These are phyloP conservation scores for Picochlorum sp. DNA, from an alignment of 139 green algal genomes.

Conservation along the genomic window DNA sequence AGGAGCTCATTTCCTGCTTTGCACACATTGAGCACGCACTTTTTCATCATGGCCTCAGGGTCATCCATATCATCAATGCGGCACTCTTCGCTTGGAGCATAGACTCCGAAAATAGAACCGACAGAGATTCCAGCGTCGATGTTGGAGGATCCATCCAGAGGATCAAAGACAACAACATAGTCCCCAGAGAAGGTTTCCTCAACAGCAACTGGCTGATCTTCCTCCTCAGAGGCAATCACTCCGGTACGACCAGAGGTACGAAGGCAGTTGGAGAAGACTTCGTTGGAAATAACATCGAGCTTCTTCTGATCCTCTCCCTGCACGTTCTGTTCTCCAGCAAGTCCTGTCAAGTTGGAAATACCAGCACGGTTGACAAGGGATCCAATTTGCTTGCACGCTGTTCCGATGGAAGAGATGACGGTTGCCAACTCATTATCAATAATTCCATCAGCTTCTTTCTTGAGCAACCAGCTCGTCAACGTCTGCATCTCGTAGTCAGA, in stretches of 20 bases:
- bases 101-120: slow-evolving; percentile 96
- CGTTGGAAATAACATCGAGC: slow-evolving; percentile 98
- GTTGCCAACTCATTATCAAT: slow-evolving; percentile 87
- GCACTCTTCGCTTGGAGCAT: slow-evolving; percentile 79
- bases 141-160: slow-evolving; percentile 96
- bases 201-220: slow-evolving; percentile 89
- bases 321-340: slow-evolving; percentile 19
- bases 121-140: slow-evolving; percentile 95
- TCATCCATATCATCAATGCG: slow-evolving; percentile 60
- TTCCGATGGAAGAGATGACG: slow-evolving; percentile 84
- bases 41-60: slow-evolving; percentile 52
- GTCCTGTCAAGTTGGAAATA: slow-evolving; percentile 86
- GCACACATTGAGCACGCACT: slow-evolving; percentile 87
- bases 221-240: slow-evolving; percentile 93
- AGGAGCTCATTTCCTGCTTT: slow-evolving; percentile 84
- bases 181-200: slow-evolving; percentile 92
- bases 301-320: slow-evolving; percentile 99
- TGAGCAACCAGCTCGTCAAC: slow-evolving; percentile 32
- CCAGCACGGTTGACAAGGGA: slow-evolving; percentile 83
- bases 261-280: slow-evolving; percentile 93
- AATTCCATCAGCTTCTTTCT: slow-evolving; percentile 67
- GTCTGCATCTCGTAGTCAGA: slow-evolving; percentile 19
- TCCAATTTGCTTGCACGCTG: slow-evolving; percentile 98
- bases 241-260: slow-evolving; percentile 41
- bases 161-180: slow-evolving; percentile 98